Conservation (phyloP, 2,329 filamentous ascomycete genomes). For the Nothophaeocryptopus gaeumannii region DNA sequence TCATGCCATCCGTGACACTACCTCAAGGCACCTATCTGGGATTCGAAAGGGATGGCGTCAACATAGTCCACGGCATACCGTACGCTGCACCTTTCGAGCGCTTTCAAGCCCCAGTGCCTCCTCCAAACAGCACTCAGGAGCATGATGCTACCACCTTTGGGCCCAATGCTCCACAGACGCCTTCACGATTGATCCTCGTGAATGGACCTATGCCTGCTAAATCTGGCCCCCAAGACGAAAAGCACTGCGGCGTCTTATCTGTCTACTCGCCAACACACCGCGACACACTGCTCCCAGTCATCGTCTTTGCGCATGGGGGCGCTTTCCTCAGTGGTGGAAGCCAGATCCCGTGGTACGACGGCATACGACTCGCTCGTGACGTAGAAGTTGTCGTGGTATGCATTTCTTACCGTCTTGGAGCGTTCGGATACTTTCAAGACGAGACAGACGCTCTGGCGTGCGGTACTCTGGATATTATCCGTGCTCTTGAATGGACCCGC, state of each 20-base stretch:
- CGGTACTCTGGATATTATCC: not conserved
- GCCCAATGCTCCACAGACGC: not conserved
- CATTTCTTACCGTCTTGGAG: not conserved
- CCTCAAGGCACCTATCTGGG: not conserved
- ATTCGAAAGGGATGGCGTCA: not conserved
- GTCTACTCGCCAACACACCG: not conserved
- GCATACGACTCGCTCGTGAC: not conserved
- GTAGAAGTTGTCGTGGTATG: not conserved
- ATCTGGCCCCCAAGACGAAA: not conserved
- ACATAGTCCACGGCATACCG: not conserved
- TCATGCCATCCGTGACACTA: not conserved
- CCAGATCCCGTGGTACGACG: not conserved
- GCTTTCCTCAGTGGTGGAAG: not conserved
- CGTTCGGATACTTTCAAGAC: not conserved
- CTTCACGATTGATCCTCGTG: not conserved
- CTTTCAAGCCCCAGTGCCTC: not conserved
- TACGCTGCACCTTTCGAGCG: conserved; percentile 1
- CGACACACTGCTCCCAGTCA: not conserved
- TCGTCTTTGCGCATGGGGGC: not conserved
- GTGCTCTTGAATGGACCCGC: not conserved
- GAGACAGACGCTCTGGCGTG: not conserved
- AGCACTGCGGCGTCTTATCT: not conserved
- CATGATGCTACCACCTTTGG: not conserved
- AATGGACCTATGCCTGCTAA: not conserved
- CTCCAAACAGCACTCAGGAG: not conserved